Evolutionary conservation across 2,329 filamentous ascomycete genomes (phyloP).

Genomic region (Mariannaea sp.): DNA sequence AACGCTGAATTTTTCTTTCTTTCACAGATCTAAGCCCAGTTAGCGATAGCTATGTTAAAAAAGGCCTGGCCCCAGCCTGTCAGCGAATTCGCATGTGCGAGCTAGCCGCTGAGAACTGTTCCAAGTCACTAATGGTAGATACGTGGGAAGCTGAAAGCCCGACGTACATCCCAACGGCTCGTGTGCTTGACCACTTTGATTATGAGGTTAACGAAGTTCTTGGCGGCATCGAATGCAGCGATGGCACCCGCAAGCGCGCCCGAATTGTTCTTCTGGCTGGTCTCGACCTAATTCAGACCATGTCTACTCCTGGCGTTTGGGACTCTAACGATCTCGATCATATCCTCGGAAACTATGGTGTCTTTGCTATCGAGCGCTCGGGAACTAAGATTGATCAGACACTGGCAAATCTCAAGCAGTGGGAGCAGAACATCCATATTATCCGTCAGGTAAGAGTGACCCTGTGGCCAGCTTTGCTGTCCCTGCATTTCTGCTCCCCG

Average conservation of each 20-base stretch:
- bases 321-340: conserved; percentile 82
- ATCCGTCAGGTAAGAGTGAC: conserved; percentile 60
- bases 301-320: conserved; percentile 79
- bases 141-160: conserved; percentile 84
- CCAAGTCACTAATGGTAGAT: conserved; percentile 81
- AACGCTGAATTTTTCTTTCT: no score
- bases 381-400: conserved; percentile 91
- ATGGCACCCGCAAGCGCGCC: conserved; percentile 68
- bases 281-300: conserved; percentile 74
- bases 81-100: conserved; percentile 75
- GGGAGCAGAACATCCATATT: conserved; percentile 84
- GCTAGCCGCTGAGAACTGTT: conserved; percentile 74
- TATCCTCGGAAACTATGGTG: conserved; percentile 81
- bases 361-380: conserved; percentile 84
- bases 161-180: conserved; percentile 85
- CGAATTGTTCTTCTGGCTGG: conserved; percentile 84
- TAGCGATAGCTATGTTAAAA: conserved; percentile 41
- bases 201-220: conserved; percentile 80
- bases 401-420: conserved; percentile 77
- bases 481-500: not conserved
- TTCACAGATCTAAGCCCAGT: conserved; percentile 40
- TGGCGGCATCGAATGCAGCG: conserved; percentile 73
- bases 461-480: not conserved
- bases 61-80: conserved; percentile 44
- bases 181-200: conserved; percentile 89